Base-by-base conservation (phyloP, 2,329 filamentous ascomycete genomes). In the Cercospora janseana region DNA sequence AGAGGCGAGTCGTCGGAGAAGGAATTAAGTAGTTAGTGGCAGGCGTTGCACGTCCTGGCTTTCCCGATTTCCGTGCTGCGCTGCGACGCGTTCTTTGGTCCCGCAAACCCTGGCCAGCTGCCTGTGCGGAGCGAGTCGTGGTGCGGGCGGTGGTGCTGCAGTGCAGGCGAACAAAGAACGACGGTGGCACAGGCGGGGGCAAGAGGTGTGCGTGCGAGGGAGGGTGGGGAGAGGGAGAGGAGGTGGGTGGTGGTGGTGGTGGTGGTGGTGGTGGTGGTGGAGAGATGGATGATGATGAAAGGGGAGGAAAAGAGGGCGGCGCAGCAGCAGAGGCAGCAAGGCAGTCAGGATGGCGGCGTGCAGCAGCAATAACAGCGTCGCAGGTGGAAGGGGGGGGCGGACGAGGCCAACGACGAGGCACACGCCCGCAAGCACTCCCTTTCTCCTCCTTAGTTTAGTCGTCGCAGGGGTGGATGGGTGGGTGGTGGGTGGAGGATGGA, bases 121-220 rank as follows among this genome's bases (percentile, higher is more conserved):
- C 24, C 27, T 20, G 18, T 23, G 29, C 31, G 24, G 28, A 18
- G 27, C 27, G 26, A 32, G 45, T 34, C 31, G 45, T 34, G 32
- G 8, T 15, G 40, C 49, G 28, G 6, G 44, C 34, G n/a, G 43
- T 37, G 40, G 51, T 49, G 51, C 29, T 34, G 26, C 46, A 31
- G 37, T 34, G 32, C 16, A 12, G 45, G 7, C 31, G 40, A 42
- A 52, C 50, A 52, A 52, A 52, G 50, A 52, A 45, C 15, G 50
- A 52, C 40, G 26, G 50, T 52, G 40, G 7, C 46, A 52, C 50
- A 29, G 27, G 34, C 31, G 32, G 27, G 21, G 24, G 20, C 31
- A 44, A 26, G 23, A 6, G 4, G 34, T 16, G 23, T 6, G 43
- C 10, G 18, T 26, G 41, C n/a, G 26, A 18, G 40, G 16, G 15